These are phyloP conservation scores for Areca catechu DNA, from an alignment of 176 grass and related monocot genomes.

Conservation along the genomic window DNA sequence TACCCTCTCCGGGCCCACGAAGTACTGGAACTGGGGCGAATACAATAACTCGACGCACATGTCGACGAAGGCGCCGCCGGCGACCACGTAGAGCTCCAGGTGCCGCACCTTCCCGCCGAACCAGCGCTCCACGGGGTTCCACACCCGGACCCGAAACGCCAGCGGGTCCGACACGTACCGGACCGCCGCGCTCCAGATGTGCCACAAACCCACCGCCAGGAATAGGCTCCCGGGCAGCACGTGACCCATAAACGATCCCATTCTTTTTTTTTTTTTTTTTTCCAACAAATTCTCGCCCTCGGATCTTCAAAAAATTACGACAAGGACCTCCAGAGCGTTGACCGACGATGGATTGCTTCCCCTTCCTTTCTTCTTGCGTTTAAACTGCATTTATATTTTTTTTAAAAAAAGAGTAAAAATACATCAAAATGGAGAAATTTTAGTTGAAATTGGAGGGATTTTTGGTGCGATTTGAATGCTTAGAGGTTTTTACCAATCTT, in stretches of 20 bases:
- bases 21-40: constrained; percentile 60
- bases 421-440: too few species aligned
- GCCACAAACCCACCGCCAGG: constrained; percentile 59
- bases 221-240: constrained; percentile 76
- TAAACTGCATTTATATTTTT: too few species aligned
- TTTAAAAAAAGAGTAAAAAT: too few species aligned
- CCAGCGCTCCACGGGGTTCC: constrained; percentile 34
- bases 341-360: too few species aligned
- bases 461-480: too few species aligned
- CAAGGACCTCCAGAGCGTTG: not conserved
- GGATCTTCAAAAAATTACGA: not conserved
- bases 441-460: too few species aligned
- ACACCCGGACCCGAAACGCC: constrained; percentile 51
- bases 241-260: constrained; percentile 92
- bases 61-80: constrained; percentile 64
- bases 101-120: constrained; percentile 17
- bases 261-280: not conserved
- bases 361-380: too few species aligned
- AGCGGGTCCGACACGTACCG: constrained; percentile 46
- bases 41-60: constrained; percentile 96
- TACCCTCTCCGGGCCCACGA: constrained; percentile 29
- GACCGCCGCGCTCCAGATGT: constrained; percentile 36
- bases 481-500: too few species aligned
- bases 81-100: constrained; percentile 71
- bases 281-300: not conserved